phyloP scores from a whole-genome alignment of 1,284 basidiomycete species.

The Trametes versicolor region DNA sequence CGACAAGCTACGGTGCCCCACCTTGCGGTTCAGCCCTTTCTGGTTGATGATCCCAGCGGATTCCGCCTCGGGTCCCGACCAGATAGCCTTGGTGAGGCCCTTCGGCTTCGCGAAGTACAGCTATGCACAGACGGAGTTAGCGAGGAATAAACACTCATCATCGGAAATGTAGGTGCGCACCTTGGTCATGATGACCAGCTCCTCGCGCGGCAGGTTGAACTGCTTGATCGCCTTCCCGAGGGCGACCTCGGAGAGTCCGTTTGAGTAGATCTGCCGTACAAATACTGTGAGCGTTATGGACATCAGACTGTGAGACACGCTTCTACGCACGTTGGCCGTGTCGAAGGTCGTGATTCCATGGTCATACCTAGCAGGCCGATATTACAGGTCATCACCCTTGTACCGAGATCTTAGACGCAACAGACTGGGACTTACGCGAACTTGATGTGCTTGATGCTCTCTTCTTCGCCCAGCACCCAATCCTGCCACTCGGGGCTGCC shows the following conservation, averaged over 20 bases:
- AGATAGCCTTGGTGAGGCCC: constrained; percentile 46
- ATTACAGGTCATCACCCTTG: not conserved
- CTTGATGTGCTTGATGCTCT: constrained; percentile 50
- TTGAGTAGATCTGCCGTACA: constrained; percentile 14
- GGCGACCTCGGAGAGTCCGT: constrained; percentile 67
- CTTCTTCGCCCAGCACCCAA: constrained; percentile 55
- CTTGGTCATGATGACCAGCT: constrained; percentile 86
- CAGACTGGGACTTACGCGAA: constrained; percentile 40
- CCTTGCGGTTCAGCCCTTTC: constrained; percentile 46
- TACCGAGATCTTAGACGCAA: not conserved
- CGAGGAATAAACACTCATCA: not conserved
- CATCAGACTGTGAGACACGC: not conserved
- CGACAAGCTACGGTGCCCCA: constrained; percentile 15
- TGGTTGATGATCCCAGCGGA: constrained; percentile 47
- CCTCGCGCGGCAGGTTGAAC: constrained; percentile 75
- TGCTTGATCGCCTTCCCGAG: constrained; percentile 85
- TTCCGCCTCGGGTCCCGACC: constrained; percentile 11
- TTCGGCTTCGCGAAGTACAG: constrained; percentile 24
- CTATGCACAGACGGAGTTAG: not conserved
- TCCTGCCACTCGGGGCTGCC: constrained; percentile 47
- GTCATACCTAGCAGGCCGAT: constrained; percentile 38
- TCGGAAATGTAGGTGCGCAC: constrained; percentile 40
- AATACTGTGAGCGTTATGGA: not conserved
- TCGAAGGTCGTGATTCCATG: constrained; percentile 63
- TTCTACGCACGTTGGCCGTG: constrained; percentile 56